Conservation (phyloP, 768 basidiomycete species). For the Chalciporus pseudorubinellus region DNA sequence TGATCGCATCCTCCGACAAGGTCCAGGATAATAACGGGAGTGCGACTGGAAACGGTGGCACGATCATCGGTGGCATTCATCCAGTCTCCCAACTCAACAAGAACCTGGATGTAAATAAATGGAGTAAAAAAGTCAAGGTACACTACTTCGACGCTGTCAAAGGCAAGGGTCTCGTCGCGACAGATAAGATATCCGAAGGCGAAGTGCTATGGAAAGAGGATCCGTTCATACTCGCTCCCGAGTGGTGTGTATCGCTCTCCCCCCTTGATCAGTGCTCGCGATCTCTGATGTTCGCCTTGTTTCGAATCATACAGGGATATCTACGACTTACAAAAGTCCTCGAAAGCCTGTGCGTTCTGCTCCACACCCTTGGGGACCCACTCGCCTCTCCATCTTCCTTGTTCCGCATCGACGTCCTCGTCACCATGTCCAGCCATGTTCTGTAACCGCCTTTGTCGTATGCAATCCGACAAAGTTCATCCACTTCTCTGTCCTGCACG, state of each 20-base stretch:
- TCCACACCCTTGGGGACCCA: conserved; percentile 55
- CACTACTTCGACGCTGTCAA: conserved; percentile 65
- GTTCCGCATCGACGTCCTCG: conserved; percentile 45
- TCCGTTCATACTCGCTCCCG: conserved; percentile 77
- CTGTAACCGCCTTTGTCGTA: conserved; percentile 76
- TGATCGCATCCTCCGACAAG: conserved; percentile 42
- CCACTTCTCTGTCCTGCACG: conserved; percentile 71
- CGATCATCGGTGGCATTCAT: conserved; percentile 34
- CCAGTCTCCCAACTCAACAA: conserved; percentile 66
- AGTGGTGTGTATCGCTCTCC: conserved; percentile 52
- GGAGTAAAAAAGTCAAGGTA: conserved; percentile 64
- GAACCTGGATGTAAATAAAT: conserved; percentile 57
- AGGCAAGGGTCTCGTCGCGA: conserved; percentile 83
- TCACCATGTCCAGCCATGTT: conserved; percentile 61
- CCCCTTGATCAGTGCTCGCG: background rate
- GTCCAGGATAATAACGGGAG: too few relatives aligned
- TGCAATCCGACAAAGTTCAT: conserved; percentile 62
- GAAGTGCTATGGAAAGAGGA: conserved; percentile 86
- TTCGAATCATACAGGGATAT: conserved; percentile 56
- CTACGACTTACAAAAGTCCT: conserved; percentile 60
- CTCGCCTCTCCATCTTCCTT: conserved; percentile 49
- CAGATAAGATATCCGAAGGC: conserved; percentile 60
- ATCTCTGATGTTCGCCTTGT: background rate
- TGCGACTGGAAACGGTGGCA: too few relatives aligned
- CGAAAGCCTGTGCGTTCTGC: conserved; percentile 69